These are phyloP conservation scores for Theileria orientalis DNA, from an alignment of 169 alveolate genomes.

Conservation along the genomic window DNA sequence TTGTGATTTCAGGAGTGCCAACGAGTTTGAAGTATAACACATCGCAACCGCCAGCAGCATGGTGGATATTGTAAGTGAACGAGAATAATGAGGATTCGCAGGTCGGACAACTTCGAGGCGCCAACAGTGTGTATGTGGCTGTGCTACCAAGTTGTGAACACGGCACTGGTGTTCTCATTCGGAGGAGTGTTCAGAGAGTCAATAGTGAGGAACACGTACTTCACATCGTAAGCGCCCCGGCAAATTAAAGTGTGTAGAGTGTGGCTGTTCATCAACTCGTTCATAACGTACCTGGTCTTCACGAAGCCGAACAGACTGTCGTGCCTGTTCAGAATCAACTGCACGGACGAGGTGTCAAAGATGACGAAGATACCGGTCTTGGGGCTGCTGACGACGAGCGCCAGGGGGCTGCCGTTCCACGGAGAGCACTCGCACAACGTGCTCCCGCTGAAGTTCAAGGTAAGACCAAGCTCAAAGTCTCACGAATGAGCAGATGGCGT, in stretches of 20 bases:
- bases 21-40: slow-evolving; percentile 65
- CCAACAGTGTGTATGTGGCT: slow-evolving; percentile 81
- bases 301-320: slow-evolving; percentile 81
- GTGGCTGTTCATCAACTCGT: slow-evolving; percentile 64
- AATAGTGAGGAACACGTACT: slow-evolving; percentile 70
- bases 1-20: slow-evolving; percentile 48
- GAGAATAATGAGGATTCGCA: slow-evolving; percentile 15
- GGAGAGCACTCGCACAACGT: slow-evolving; percentile 83
- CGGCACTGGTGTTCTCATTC: slow-evolving; percentile 81
- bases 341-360: slow-evolving; percentile 80
- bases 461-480: slow-evolving; percentile 42
- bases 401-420: slow-evolving; percentile 82
- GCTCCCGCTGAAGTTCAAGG: slow-evolving; percentile 69
- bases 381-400: slow-evolving; percentile 75
- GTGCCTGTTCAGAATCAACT: slow-evolving; percentile 86
- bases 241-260: slow-evolving; percentile 48
- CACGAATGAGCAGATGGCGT: slow-evolving; percentile 45
- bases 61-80: slow-evolving; percentile 79
- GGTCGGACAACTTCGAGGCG: slow-evolving; percentile 86
- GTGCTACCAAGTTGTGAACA: slow-evolving; percentile 80
- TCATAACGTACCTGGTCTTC: slow-evolving; percentile 69
- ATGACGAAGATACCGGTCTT: slow-evolving; percentile 73
- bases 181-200: slow-evolving; percentile 82
- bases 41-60: slow-evolving; percentile 74
- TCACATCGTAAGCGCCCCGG: slow-evolving; percentile 66